Evolutionary conservation across 73 alveolate species (phyloP).

Genomic region (Tetrahymena malaccensis): DNA sequence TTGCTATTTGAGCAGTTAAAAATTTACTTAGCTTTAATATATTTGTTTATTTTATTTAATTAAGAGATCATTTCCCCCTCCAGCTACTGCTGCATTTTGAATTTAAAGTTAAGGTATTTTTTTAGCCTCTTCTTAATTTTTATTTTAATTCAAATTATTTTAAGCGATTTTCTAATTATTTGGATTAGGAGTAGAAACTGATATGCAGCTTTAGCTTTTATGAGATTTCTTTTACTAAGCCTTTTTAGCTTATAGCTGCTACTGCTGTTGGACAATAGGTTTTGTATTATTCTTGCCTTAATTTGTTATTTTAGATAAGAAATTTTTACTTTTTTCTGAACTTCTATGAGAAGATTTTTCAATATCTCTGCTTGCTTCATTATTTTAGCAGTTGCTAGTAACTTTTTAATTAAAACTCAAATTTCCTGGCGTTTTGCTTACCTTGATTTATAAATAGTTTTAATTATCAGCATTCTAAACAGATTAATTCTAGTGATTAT

Average conservation of each 20-base stretch:
- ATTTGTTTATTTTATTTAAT: not conserved
- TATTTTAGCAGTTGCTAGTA: not conserved
- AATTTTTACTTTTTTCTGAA: not conserved
- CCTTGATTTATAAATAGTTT: not conserved
- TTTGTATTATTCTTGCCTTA: not conserved
- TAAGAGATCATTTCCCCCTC: not conserved
- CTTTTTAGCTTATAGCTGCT: not conserved
- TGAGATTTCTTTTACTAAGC: not conserved
- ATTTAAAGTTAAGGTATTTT: not conserved
- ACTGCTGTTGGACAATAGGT: not conserved
- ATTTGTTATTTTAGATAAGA: not conserved
- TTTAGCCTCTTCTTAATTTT: not conserved
- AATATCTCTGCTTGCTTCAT: not conserved
- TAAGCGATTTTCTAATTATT: not conserved
- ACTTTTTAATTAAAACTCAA: not conserved
- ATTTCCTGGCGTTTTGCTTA: not conserved
- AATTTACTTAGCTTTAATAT: not conserved
- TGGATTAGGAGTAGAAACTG: not conserved
- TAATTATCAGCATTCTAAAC: not conserved
- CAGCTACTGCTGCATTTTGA: not conserved
- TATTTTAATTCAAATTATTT: not conserved
- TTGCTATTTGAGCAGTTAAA: not conserved
- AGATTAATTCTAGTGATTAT: not conserved
- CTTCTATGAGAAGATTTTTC: not conserved
- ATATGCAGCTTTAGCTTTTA: not conserved